Percentiles rank a stretch among this genome's conserved stretches.
phyloP scores from a whole-genome alignment of 306 rosid genomes.

The Delonix regia region DNA sequence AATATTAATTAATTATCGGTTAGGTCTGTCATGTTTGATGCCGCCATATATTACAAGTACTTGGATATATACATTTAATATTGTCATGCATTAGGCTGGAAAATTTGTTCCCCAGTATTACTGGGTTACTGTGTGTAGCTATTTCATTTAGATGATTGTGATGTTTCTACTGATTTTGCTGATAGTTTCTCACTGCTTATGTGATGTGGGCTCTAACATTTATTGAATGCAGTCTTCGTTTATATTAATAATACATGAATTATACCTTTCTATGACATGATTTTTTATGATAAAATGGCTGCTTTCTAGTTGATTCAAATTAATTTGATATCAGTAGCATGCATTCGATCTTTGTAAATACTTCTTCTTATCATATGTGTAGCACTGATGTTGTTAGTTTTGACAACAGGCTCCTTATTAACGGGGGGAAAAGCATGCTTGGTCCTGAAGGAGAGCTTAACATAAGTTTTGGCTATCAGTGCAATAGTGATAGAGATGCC shows the following conservation, averaged over 20 bases:
- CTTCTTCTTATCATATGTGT: neutral
- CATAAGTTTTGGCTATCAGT: conserved; percentile 96
- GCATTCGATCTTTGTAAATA: neutral
- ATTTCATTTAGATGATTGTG: too few relatives aligned
- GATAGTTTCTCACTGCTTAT: neutral
- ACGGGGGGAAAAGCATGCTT: conserved; percentile 53
- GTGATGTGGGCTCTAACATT: neutral
- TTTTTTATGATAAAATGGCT: neutral
- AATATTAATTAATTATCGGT: neutral
- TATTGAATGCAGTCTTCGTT: neutral
- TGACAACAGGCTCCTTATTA: conserved; percentile 34
- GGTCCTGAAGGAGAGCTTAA: conserved; percentile 76
- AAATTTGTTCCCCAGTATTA: neutral
- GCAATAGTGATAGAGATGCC: conserved; percentile 53
- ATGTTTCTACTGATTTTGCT: neutral
- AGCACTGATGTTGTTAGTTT: conserved; percentile 21
- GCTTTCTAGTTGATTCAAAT: neutral
- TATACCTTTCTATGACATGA: neutral
- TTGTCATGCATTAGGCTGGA: neutral
- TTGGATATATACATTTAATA: neutral
- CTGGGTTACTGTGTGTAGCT: neutral
- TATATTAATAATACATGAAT: conserved; percentile 18
- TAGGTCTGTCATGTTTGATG: conserved; percentile 6
- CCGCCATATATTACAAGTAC: neutral
- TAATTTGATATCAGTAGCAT: neutral